Base-by-base conservation (phyloP, 352 stramenopile species). In the Lagenidium sp. region DNA sequence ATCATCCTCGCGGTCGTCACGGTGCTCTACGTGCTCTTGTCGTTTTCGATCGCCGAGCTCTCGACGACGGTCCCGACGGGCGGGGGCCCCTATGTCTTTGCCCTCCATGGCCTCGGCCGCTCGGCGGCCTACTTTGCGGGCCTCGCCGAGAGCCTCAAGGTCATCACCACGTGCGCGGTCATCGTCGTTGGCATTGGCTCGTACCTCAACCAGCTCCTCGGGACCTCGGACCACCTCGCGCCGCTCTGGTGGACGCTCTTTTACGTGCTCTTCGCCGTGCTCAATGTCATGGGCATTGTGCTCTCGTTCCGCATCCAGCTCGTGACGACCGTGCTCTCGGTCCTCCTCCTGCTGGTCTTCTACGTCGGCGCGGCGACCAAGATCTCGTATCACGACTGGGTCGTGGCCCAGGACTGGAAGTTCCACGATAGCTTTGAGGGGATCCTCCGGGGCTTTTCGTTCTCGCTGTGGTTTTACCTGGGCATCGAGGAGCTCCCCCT, bases 401-500 rank as follows among this genome's bases (percentile, higher is more conserved):
- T 86, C 22, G 59, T 63, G 0, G 32, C 63, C 13, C 65, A 73
- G 29, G 47, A 80, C 37, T 81, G 60, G 60, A 30, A 82, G 49
- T 86, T 57, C 41, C 54, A 66, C 55, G 31, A 65, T 15, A 57
- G 41, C 26, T 60, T 53, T 35, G 61, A 59, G 11, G 68, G 65
- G 41, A 63, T 69, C 24, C 41, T 86, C 24, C 54, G 69, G 15
- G 74, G 65, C 16, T 66, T 82, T 23, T 81, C 70, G 5, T 84
- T 84, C 44, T 48, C 58, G 6, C 47, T 86, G 22, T 86, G 74
- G 70, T 86, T 84, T 45, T 86, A 82, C 68, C 57, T 84, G 7
- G 74, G 71, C 30, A 87, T 85, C 25, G 75, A 87, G 51, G 71
- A 87, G 39, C 56, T 87, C 1, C 75, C 75, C 0, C 75, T 87